Evolutionary conservation across 345 rosid genomes (phyloP).

Genomic region (Hypericum androsaemum): DNA sequence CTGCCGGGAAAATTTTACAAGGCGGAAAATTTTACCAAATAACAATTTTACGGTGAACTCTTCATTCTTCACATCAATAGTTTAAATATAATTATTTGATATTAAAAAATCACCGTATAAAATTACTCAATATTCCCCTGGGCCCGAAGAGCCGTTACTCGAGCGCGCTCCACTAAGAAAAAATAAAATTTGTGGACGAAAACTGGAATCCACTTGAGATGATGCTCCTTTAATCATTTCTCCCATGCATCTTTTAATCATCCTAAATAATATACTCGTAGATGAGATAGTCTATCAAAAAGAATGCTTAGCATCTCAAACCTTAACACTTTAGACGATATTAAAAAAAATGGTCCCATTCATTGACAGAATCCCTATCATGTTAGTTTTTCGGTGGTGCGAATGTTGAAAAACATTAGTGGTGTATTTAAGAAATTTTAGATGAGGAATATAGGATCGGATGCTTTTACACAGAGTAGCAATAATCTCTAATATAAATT

Average conservation of each 20-base stretch:
- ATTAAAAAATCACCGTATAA: too few relatives aligned
- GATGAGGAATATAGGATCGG: slow-evolving; percentile 21
- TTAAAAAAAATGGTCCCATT: slow-evolving; percentile 15
- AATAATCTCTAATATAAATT: too few relatives aligned
- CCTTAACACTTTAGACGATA: slow-evolving; percentile 4
- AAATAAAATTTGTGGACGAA: slow-evolving; percentile 18
- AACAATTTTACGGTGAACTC: too few relatives aligned
- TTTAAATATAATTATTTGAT: too few relatives aligned
- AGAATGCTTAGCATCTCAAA: slow-evolving; percentile 16
- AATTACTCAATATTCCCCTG: too few relatives aligned
- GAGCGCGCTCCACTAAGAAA: too few relatives aligned
- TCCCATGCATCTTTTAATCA: slow-evolving; percentile 15
- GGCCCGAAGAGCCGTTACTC: too few relatives aligned
- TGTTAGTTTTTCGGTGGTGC: slow-evolving; percentile 38
- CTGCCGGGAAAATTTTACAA: too few relatives aligned
- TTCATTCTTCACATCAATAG: too few relatives aligned
- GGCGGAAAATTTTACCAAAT: too few relatives aligned
- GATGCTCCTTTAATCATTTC: slow-evolving; percentile 32
- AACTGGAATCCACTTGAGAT: slow-evolving; percentile 38
- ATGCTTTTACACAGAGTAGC: slow-evolving; percentile 19
- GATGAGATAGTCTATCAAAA: neutral
- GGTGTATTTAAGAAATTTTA: neutral
- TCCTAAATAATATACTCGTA: neutral
- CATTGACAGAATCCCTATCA: slow-evolving; percentile 16
- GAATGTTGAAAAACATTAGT: slow-evolving; percentile 40